phyloP scores from a whole-genome alignment of 306 rosid species.

The Coriaria nepalensis region DNA sequence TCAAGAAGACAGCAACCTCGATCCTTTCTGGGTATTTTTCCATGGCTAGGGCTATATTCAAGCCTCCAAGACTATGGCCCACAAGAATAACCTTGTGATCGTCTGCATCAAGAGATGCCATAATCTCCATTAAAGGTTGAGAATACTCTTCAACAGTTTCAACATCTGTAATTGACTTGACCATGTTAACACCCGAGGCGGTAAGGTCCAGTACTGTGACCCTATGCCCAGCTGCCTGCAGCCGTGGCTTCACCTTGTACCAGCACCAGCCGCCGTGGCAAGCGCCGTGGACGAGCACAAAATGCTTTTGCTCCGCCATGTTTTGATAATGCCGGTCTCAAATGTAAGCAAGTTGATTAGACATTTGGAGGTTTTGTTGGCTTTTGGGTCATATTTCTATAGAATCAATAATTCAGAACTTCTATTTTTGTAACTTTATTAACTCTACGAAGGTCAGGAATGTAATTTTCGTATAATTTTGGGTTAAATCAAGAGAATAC shows the following conservation, averaged over 20 bases:
- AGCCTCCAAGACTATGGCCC: conserved; percentile 69
- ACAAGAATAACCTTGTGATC: conserved; percentile 55
- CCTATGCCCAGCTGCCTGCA: conserved; percentile 34
- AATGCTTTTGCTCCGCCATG: conserved; percentile 26
- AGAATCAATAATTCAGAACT: no score
- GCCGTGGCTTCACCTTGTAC: conserved; percentile 47
- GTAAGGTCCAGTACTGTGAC: conserved; percentile 40
- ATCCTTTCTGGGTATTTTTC: conserved; percentile 45
- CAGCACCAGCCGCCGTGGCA: conserved; percentile 69
- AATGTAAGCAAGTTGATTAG: no score
- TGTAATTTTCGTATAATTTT: no score
- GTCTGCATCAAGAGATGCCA: conserved; percentile 23
- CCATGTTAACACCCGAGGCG: conserved; percentile 38
- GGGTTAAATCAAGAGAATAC: no score
- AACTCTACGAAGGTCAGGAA: no score
- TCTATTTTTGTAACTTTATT: no score
- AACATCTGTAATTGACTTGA: conserved; percentile 34
- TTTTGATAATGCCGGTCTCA: no score
- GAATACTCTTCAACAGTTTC: conserved; percentile 25
- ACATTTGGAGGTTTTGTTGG: no score
- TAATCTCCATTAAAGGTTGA: conserved; percentile 35
- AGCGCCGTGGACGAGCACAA: conserved; percentile 61
- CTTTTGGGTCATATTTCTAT: no score
- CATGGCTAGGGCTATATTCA: conserved; percentile 52
- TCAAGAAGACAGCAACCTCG: conserved; percentile 36